Evolutionary conservation across 2,329 filamentous ascomycete species (phyloP), one percentile per base, ranked within the genome.

Genomic region (Epichloe hybrida): DNA sequence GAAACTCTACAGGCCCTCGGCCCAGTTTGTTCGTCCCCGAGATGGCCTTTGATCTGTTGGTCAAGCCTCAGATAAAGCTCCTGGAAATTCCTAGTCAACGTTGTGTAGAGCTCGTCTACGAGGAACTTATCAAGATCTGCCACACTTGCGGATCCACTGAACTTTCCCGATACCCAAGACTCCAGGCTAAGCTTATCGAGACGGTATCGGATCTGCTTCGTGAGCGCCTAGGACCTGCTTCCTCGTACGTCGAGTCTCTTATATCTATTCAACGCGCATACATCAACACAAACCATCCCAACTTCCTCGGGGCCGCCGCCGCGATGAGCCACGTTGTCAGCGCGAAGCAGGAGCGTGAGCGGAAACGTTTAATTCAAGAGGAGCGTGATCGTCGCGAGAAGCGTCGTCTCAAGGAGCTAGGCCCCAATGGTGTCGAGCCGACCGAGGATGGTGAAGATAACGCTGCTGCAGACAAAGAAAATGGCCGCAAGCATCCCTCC

Each of bases 251-350:
- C 42, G 93, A 96, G 67, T 97, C 91, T 40, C 76, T 98, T 55
- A 98, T 98, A 57, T 86, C 93, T 27, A 98, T 98, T 54, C 93
- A 98, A 69, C 81, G 93, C 58, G 93, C 93, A 20, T 98, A 98
- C 69, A 97, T 98, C 71, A 98, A 98, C 72, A 98, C 93, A 41
- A 98, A 98, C 63, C 93, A 98, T 65, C 93, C 93, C 46, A 98
- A 98, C 69, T 98, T 98, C 72, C 80, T 97, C 15, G 93, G 93
- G 43, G 93, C 93, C 15, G 91, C 93, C 21, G 91, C 90, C 37
- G 93, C 93, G 55, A 98, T 98, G 93, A 91, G 88, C 58, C 89
- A 93, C 46, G 91, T 98, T 45, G 94, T 98, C 54, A 87, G 81
- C 63, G 91, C 86, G 64, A 95, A 93, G 70, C 89, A 97, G 65